Percentiles rank a stretch among this genome's conserved stretches.
These are phyloP conservation scores for Pilatotrama ljubarskyi DNA, from an alignment of 768 basidiomycete genomes.

Conservation along the genomic window DNA sequence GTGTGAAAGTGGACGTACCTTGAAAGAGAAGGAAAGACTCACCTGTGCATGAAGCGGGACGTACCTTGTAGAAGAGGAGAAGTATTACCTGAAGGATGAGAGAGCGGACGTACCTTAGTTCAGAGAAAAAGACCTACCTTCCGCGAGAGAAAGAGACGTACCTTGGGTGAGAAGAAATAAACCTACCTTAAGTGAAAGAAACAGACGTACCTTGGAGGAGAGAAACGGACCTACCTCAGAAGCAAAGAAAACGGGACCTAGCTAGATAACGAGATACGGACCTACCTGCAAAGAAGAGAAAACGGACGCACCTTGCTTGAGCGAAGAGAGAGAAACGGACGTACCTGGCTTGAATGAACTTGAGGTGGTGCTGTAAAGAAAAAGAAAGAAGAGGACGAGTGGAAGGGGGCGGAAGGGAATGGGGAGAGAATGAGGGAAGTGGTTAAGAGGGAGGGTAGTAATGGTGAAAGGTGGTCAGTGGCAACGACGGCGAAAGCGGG, in stretches of 20 bases:
- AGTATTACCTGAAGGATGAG: no score
- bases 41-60: background rate
- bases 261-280: no score
- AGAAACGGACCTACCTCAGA: background rate
- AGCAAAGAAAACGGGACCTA: no score
- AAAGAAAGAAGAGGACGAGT: background rate
- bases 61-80: background rate
- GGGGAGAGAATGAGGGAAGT: background rate
- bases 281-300: background rate
- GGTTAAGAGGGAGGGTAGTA: no score
- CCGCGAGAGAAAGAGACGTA: background rate
- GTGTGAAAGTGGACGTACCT: background rate
- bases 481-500: no score
- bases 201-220: background rate
- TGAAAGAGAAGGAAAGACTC: background rate
- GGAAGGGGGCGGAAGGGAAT: background rate
- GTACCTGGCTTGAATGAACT: background rate
- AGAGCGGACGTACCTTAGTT: slow-evolving; percentile 2
- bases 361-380: background rate
- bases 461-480: no score
- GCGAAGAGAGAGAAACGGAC: background rate
- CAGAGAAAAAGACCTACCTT: background rate
- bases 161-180: background rate
- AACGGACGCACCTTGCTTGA: background rate
- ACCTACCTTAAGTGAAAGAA: background rate